Evolutionary conservation across 2,329 filamentous ascomycete genomes (phyloP), one percentile per base, ranked within the genome.

Genomic region (Penicillium sp.): DNA sequence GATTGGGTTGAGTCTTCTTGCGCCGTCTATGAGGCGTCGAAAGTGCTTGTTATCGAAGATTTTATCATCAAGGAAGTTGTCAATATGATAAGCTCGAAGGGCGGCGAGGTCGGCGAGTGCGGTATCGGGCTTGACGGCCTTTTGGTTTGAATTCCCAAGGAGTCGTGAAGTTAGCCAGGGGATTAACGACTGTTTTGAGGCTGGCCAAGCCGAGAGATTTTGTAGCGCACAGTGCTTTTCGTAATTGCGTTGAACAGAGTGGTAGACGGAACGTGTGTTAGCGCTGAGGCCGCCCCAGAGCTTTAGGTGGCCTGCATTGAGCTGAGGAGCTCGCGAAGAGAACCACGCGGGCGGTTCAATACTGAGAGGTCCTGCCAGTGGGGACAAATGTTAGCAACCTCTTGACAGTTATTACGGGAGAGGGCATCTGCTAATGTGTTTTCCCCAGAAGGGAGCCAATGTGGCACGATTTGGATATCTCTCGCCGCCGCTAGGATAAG

Each of bases 211-310:
- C 2, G 49, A 16, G 24, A 47, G 16, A 16, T 47, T 52, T 34
- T 52, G 49, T 47, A 52, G 49, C 36, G 49, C 36, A 16, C 27
- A 52, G 43, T 52, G 43, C 27, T 47, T 52, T 52, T 52, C 49
- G 49, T 47, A 52, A 27, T 18, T 52, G 13, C 43, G 43, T 31
- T 47, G 43, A 47, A 47, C 36, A 11, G 49, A 52, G 49, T 34
- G 49, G 36, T 52, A 52, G 22, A 47, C 43, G 49, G 49, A 52
- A 47, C 49, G 49, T n/a, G 49, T 52, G 24, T 47, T 52, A n/a
- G 49, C 43, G 49, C 49, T 47, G 36, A 52, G 49, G 16, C 49
- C 43, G 36, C 22, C 47, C 43, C 16, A 52, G 43, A 47, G 49
- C 8, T 50, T 52, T 47, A 42, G 43, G 43, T 52, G 49, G 43